These are phyloP conservation scores for Fusarium ramigenum DNA, from an alignment of 2,329 filamentous ascomycete genomes.

Conservation along the genomic window DNA sequence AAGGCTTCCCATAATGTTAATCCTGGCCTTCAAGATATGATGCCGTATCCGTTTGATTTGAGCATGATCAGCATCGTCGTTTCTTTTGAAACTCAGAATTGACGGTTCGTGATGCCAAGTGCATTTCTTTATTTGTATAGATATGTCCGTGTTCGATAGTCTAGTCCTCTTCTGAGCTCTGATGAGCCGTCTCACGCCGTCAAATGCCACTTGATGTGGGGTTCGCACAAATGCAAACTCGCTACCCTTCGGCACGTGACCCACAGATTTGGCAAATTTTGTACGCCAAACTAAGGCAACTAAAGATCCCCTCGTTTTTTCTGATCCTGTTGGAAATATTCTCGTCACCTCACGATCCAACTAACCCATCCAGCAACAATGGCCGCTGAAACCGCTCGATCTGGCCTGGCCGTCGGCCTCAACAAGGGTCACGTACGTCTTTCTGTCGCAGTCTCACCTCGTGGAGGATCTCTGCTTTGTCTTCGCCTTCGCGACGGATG, in stretches of 20 bases:
- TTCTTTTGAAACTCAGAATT: background rate
- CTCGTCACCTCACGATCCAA: constrained; percentile 43
- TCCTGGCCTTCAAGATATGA: background rate
- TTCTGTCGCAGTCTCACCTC: constrained; percentile 70
- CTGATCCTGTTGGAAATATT: constrained; percentile 19
- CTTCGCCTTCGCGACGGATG: constrained; percentile 43
- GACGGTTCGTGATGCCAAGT: background rate
- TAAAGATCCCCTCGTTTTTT: constrained; percentile 15
- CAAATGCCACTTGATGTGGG: background rate
- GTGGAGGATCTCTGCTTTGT: constrained; percentile 74
- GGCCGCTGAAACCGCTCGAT: constrained; percentile 68
- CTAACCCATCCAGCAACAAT: constrained; percentile 56
- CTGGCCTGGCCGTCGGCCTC: constrained; percentile 68
- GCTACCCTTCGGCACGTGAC: constrained; percentile 46
- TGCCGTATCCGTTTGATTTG: background rate
- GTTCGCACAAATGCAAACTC: constrained; percentile 8
- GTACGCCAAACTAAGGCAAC: background rate
- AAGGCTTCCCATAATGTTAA: background rate
- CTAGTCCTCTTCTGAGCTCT: background rate
- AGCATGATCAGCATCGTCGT: background rate
- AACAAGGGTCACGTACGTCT: constrained; percentile 72
- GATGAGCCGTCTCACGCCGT: background rate
- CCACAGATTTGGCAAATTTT: constrained; percentile 19
- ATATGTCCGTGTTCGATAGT: background rate
- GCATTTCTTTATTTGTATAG: background rate